Base-by-base conservation (phyloP, 2,329 filamentous ascomycete genomes). In the Alternaria arborescens region DNA sequence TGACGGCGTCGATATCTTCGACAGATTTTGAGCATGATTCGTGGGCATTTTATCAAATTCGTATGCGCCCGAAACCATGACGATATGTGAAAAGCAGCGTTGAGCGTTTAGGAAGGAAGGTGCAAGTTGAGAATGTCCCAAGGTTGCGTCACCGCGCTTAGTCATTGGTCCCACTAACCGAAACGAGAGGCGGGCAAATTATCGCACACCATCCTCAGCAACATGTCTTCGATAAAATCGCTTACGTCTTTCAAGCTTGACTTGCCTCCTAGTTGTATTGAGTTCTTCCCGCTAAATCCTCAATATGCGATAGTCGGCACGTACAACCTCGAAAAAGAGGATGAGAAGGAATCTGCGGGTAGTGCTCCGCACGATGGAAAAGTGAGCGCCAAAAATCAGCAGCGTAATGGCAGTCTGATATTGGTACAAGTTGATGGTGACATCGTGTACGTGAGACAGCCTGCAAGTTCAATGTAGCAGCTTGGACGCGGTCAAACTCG, bases 251-350 rank as follows among this genome's bases (percentile, higher is more conserved):
- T 86, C 30, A 82, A 77, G 5, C 80, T 93, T 20, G 86, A 91
- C 53, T 81, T 91, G 0, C 91, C 91, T 4, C 91, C 91, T 2
- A 92, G 91, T 71, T 94, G 91, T 73, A 83, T 93, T n/a, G 88
- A 91, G 62, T 92, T 93, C 70, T 91, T 87, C 65, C 88, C 88
- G 1, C 77, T 79, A 1, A 74, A 87, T 59, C 86, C 87, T 0
- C 80, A 88, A 0, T 87, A 89, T 71, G 89, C 97, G 67, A 83
- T 96, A 0, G 86, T 97, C 48, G 94, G 94, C 40, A 97, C 94
- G 1, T 97, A 97, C 78, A 87, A 90, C 64, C 84, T 97, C 28
- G 82, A 93, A 64, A 84, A 84, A 42, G 73, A 72, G 32, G 70
- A 61, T 75, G 82, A 51, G 71, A 40, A 61, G 11, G 66, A 65